Evolutionary conservation across 768 basidiomycete species (phyloP).

Genomic region (Phaffia australis): DNA sequence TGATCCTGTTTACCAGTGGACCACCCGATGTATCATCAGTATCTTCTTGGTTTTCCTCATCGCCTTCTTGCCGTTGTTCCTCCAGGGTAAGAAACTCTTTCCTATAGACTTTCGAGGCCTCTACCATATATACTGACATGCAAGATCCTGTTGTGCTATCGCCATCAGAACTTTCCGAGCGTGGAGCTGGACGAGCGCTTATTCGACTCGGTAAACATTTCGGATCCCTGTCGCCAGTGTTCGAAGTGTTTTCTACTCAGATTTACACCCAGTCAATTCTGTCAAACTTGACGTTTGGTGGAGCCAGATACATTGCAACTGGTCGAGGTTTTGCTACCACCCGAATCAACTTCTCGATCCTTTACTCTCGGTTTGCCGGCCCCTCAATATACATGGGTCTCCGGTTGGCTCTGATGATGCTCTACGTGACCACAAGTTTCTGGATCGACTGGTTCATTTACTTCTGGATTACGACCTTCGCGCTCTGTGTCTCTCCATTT

Average conservation of each 20-base stretch:
- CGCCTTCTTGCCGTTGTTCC: conserved; percentile 83
- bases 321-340: conserved; percentile 98
- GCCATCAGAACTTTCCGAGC: conserved; percentile 74
- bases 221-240: conserved; percentile 80
- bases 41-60: conserved; percentile 99
- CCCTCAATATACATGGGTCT: conserved; percentile 97
- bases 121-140: not conserved
- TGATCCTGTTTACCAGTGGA: conserved; percentile 87
- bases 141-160: conserved; percentile 30
- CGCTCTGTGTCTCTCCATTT: conserved; percentile 91
- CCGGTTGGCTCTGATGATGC: conserved; percentile 78
- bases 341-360: conserved; percentile 82
- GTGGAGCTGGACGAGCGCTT: conserved; percentile 83
- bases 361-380: conserved; percentile 96
- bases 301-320: conserved; percentile 95
- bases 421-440: conserved; percentile 82
- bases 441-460: conserved; percentile 43
- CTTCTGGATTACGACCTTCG: conserved; percentile 58
- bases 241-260: conserved; percentile 96
- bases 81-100: conserved; percentile 57
- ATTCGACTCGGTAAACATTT: conserved; percentile 90
- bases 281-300: conserved; percentile 93
- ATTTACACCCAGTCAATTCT: conserved; percentile 97
- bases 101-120: not conserved
- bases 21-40: conserved; percentile 88